Conservation (phyloP, 1,139 yeast species). For the Lodderomyces theae region DNA sequence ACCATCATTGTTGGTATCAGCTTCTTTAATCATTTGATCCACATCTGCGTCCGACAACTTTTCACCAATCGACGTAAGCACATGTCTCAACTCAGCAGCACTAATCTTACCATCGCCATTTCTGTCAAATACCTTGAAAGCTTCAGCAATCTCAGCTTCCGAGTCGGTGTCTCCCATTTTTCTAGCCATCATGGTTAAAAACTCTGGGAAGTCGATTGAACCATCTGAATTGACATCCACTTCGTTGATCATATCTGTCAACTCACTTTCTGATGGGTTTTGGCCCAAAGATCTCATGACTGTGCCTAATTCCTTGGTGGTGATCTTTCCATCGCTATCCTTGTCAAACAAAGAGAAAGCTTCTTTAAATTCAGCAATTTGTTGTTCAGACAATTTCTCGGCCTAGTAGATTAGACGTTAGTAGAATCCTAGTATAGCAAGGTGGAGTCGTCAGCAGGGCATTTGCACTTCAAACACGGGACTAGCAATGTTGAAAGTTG, state of each 20-base stretch:
- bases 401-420: constrained; percentile 39
- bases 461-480: too few species aligned
- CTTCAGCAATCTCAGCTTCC: constrained; percentile 95
- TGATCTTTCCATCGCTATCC: constrained; percentile 93
- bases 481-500: too few species aligned
- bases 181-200: constrained; percentile 85
- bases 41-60: constrained; percentile 94
- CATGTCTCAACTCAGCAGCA: constrained; percentile 94
- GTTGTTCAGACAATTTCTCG: constrained; percentile 90
- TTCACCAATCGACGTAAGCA: constrained; percentile 95
- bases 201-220: constrained; percentile 87
- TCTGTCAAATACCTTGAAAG: constrained; percentile 90
- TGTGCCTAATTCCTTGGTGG: constrained; percentile 93
- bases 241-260: constrained; percentile 94
- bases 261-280: constrained; percentile 94
- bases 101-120: constrained; percentile 97
- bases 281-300: constrained; percentile 98
- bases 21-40: constrained; percentile 94
- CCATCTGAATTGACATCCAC: constrained; percentile 96
- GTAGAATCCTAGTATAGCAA: too few species aligned
- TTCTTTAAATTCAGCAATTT: constrained; percentile 94
- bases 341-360: constrained; percentile 96
- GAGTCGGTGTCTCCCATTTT: constrained; percentile 95
- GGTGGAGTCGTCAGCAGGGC: too few species aligned
- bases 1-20: constrained; percentile 93